Evolutionary conservation across 2,329 filamentous ascomycete species (phyloP).

Genomic region (Ophiosphaerella herpotricha): DNA sequence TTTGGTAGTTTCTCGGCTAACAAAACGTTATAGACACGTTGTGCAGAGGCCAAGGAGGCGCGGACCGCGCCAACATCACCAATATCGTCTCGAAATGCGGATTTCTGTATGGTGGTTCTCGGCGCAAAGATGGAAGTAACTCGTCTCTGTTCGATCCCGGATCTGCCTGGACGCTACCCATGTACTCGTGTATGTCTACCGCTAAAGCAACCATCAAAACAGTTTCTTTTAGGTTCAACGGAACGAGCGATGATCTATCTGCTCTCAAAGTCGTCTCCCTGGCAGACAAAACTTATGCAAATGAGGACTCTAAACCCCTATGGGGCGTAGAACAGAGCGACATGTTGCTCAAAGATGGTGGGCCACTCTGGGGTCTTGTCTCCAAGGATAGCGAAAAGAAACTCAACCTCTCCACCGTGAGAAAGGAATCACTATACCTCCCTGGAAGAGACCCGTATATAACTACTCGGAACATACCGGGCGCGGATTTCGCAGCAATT

Average conservation of each 20-base stretch:
- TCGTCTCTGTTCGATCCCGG: conserved; percentile 10
- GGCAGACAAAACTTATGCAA: conserved; percentile 44
- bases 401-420: conserved; percentile 42
- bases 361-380: conserved; percentile 51
- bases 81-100: conserved; percentile 50
- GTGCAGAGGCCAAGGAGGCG: conserved; percentile 38
- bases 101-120: conserved; percentile 49
- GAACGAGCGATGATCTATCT: conserved; percentile 40
- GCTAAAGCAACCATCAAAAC: conserved; percentile 52
- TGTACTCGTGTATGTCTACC: conserved; percentile 51
- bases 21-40: conserved; percentile 2
- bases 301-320: conserved; percentile 35
- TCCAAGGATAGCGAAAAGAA: conserved; percentile 32
- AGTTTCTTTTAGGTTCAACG: conserved; percentile 49
- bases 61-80: conserved; percentile 48
- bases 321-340: conserved; percentile 47
- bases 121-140: conserved; percentile 5
- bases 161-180: conserved; percentile 48
- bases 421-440: conserved; percentile 37
- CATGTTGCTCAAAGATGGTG: conserved; percentile 21
- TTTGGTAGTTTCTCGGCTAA: too few species aligned
- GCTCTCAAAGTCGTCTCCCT: conserved; percentile 44
- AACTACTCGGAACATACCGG: conserved; percentile 41
- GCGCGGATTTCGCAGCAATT: conserved; percentile 35
- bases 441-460: conserved; percentile 19